A percentile compares a stretch with the other conserved stretches of the same genome.
Conservation (phyloP, 306 rosid genomes). For the Rosa chinensis region DNA sequence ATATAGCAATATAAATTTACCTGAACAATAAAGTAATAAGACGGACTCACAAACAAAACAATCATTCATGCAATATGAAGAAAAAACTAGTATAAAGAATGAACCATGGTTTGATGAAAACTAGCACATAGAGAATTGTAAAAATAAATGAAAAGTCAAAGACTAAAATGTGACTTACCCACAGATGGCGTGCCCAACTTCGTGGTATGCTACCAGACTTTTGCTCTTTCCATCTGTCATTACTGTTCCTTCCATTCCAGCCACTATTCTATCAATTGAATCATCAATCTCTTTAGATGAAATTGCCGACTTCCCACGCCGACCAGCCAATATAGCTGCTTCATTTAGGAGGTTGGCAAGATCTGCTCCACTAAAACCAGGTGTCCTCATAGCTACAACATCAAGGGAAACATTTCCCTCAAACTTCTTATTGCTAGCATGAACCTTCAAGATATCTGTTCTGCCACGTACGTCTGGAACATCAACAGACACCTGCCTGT, state of each 20-base stretch:
- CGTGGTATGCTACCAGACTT: constrained; percentile 94
- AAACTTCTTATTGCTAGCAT: constrained; percentile 84
- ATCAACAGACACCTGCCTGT: constrained; percentile 95
- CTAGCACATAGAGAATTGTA: not conserved
- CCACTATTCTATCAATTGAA: constrained; percentile 96
- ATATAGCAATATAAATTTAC: not conserved
- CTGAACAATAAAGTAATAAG: not conserved
- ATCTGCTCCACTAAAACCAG: constrained; percentile 98
- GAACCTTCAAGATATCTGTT: constrained; percentile 95
- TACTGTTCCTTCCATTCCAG: constrained; percentile 99
- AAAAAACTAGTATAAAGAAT: not conserved
- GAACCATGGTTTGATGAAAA: not conserved
- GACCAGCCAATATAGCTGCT: constrained; percentile 95
- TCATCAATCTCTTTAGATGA: constrained; percentile 95
- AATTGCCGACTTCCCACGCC: constrained; percentile 85
- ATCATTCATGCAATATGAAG: not conserved
- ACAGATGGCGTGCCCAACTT: constrained; percentile 97
- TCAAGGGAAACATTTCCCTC: constrained; percentile 86
- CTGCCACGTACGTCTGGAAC: constrained; percentile 94
- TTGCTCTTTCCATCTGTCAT: constrained; percentile 99
- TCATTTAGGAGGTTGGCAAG: constrained; percentile 97
- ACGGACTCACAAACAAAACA: not conserved
- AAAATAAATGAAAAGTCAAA: not conserved
- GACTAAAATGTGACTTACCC: constrained; percentile 57
- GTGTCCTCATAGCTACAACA: constrained; percentile 94